These are phyloP conservation scores for Cladorrhinum sp. DNA, from an alignment of 2,329 filamentous ascomycete genomes.

Conservation along the genomic window DNA sequence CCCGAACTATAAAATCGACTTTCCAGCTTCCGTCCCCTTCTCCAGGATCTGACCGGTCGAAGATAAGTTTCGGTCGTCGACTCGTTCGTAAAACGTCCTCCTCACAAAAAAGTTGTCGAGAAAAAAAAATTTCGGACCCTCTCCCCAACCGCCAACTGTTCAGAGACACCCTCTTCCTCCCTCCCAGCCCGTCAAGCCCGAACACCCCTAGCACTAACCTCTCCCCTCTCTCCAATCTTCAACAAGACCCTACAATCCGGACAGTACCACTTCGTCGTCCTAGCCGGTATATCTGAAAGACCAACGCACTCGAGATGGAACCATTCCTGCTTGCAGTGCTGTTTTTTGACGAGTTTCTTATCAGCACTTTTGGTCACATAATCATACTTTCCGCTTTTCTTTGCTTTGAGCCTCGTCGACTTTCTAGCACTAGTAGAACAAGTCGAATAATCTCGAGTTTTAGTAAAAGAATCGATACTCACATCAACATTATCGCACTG, in stretches of 20 bases:
- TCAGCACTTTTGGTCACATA: not conserved
- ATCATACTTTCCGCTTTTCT: not conserved
- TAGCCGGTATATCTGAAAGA: slow-evolving; percentile 63
- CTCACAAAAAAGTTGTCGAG: too few relatives aligned
- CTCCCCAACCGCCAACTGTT: too few relatives aligned
- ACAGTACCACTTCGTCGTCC: slow-evolving; percentile 82
- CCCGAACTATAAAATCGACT: too few relatives aligned
- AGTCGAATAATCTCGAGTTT: too few relatives aligned
- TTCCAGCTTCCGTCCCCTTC: too few relatives aligned
- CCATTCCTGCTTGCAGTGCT: slow-evolving; percentile 77
- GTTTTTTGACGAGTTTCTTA: slow-evolving; percentile 9
- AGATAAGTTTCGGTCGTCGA: too few relatives aligned
- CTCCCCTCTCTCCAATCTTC: slow-evolving; percentile 61
- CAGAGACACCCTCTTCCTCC: not conserved
- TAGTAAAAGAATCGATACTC: slow-evolving; percentile 40
- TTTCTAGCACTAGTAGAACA: slow-evolving; percentile 8
- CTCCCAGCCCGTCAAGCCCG: slow-evolving; percentile 38
- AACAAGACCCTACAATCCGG: slow-evolving; percentile 66
- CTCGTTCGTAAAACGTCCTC: too few relatives aligned
- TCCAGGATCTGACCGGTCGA: too few relatives aligned
- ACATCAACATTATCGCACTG: slow-evolving; percentile 76
- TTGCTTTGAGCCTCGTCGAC: not conserved
- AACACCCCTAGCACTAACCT: slow-evolving; percentile 58
- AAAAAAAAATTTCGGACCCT: too few relatives aligned
- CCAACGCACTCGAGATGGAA: slow-evolving; percentile 79